phyloP scores from a whole-genome alignment of 129 eudicot genomes.

The Artemisia argyi region DNA sequence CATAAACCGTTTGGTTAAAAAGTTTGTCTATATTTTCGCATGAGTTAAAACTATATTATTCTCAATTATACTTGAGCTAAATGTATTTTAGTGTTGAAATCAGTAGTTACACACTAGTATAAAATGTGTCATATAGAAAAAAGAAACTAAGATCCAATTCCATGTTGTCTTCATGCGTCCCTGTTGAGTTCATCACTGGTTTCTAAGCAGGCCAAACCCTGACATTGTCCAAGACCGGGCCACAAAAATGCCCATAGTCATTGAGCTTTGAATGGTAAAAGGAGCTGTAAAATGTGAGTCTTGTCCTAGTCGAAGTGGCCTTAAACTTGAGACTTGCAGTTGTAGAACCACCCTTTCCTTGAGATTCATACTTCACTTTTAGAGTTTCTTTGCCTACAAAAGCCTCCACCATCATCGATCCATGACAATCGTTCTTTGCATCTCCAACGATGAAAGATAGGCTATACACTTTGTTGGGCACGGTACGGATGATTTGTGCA shows the following conservation, averaged over 20 bases:
- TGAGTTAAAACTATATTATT: too few relatives aligned
- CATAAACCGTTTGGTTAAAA: too few relatives aligned
- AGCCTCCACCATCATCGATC: conserved; percentile 78
- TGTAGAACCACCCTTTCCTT: conserved; percentile 44
- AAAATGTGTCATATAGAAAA: conserved; percentile 18
- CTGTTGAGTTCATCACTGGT: conserved; percentile 1
- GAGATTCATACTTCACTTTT: conserved; percentile 41
- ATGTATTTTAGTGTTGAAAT: not conserved
- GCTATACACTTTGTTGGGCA: conserved; percentile 40
- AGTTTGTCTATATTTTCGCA: too few relatives aligned
- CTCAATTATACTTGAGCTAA: conserved; percentile 8
- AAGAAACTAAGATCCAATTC: conserved; percentile 1
- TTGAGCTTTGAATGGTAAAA: conserved; percentile 48
- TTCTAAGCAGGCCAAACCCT: conserved; percentile 35
- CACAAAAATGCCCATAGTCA: conserved; percentile 56
- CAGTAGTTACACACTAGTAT: not conserved
- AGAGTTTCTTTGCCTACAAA: conserved; percentile 51
- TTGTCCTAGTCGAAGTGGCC: conserved; percentile 46
- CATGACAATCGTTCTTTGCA: conserved; percentile 66
- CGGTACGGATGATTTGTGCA: conserved; percentile 56
- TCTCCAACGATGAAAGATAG: conserved; percentile 62
- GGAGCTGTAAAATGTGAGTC: conserved; percentile 58
- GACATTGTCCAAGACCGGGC: conserved; percentile 62
- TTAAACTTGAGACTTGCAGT: conserved; percentile 40
- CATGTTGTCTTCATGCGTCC: not conserved